A percentile compares a stretch with the other conserved stretches of the same genome.
phyloP scores from a whole-genome alignment of 306 rosid species.

The Sesbania bispinosa region DNA sequence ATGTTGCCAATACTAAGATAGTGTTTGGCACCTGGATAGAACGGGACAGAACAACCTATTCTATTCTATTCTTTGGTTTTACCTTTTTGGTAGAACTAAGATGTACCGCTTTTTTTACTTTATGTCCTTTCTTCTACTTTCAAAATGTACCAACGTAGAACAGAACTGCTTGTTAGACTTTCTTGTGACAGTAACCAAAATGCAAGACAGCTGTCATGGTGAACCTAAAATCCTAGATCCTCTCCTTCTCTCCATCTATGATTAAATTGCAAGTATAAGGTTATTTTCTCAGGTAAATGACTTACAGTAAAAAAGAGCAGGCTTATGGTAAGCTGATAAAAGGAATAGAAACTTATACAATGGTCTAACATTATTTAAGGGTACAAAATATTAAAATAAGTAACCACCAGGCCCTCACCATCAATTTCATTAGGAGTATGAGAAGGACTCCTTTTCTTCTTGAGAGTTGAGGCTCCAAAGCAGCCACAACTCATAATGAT shows the following conservation, averaged over 20 bases:
- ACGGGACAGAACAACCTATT: no score
- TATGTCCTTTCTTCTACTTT: no score
- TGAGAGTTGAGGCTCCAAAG: slow-evolving; percentile 45
- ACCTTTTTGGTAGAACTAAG: no score
- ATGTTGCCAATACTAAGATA: background rate
- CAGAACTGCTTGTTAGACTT: background rate
- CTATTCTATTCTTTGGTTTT: no score
- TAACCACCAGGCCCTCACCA: slow-evolving; percentile 43
- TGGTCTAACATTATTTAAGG: slow-evolving; percentile 7
- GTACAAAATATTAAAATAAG: background rate
- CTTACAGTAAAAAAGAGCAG: background rate
- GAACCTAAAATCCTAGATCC: background rate
- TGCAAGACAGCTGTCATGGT: background rate
- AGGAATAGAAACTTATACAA: background rate
- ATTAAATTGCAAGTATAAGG: background rate
- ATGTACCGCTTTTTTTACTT: no score
- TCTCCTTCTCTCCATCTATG: background rate
- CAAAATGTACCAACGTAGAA: no score
- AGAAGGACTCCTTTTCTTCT: slow-evolving; percentile 34
- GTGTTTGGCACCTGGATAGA: no score
- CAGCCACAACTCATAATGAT: slow-evolving; percentile 65
- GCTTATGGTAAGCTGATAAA: background rate
- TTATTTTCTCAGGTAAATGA: background rate
- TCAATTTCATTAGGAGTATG: slow-evolving; percentile 36
- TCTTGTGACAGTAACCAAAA: background rate